A percentile compares a stretch with the other conserved stretches of the same genome.
These are phyloP conservation scores for Emmonsia crescens DNA, from an alignment of 2,329 filamentous ascomycete species.

Conservation along the genomic window DNA sequence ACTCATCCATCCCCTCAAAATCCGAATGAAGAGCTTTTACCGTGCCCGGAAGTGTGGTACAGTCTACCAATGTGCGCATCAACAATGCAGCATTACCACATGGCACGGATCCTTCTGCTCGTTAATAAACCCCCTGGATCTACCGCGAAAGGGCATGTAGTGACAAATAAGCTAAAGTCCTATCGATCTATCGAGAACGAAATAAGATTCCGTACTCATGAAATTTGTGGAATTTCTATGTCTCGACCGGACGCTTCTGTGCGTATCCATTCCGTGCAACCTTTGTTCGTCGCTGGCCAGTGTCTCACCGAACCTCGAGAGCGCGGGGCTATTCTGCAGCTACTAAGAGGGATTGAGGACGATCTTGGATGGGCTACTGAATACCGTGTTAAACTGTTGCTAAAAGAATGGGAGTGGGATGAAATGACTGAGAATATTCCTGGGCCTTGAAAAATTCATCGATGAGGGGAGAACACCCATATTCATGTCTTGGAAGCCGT, in stretches of 20 bases:
- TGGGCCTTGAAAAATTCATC: neutral
- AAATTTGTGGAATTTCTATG: constrained; percentile 52
- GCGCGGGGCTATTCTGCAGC: constrained; percentile 43
- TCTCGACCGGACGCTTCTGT: constrained; percentile 48
- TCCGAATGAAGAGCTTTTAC: constrained; percentile 25
- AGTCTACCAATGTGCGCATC: constrained; percentile 55
- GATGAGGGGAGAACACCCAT: neutral
- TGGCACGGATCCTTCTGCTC: constrained; percentile 33
- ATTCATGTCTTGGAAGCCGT: neutral
- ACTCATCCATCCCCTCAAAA: constrained; percentile 17
- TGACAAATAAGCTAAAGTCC: constrained; percentile 44
- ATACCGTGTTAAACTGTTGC: constrained; percentile 47
- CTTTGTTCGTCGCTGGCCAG: constrained; percentile 52
- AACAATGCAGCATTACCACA: constrained; percentile 42
- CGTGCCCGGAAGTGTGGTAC: constrained; percentile 52
- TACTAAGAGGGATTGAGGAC: constrained; percentile 49
- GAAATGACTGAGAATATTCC: constrained; percentile 5
- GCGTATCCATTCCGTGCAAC: constrained; percentile 50
- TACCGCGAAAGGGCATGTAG: constrained; percentile 40
- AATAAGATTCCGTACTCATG: constrained; percentile 47
- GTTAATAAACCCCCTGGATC: constrained; percentile 34
- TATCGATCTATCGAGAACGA: constrained; percentile 49
- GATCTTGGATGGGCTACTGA: constrained; percentile 56
- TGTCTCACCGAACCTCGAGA: constrained; percentile 46
- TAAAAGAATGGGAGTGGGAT: constrained; percentile 29